Base-by-base conservation (phyloP, 1,284 basidiomycete genomes). In the Rhodotorula sp. region DNA sequence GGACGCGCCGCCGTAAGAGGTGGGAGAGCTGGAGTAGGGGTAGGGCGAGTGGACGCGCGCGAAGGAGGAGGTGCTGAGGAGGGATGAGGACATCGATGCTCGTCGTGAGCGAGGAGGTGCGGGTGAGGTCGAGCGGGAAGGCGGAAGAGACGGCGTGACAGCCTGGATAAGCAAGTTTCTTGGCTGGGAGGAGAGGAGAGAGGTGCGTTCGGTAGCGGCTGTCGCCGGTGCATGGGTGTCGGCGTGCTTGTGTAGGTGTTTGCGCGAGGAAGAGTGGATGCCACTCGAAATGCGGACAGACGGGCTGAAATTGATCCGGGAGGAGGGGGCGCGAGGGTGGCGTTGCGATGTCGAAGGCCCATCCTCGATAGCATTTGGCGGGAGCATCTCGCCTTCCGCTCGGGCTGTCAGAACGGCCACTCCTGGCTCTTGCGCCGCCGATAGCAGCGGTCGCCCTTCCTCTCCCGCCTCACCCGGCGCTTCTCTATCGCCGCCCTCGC, bases 291-390 rank as follows among this genome's bases (percentile, higher is more conserved):
- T 72, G 10, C 70, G 47, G 13, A 72, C 70, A 13, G 66, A 66
- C 19, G 63, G 51, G 57, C 49, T 54, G 60, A 72, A 72, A 52
- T 52, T 66, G 66, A 72, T 71, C 9, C 70, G 62, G 20, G 59
- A 60, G 10, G 54, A 34, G 13, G 9, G 20, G 57, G 44, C n/a
- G 2, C 7, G 29, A 17, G 56, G 24, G 22, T 19, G 17, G 55
- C 0, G 34, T 13, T 30, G 36, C 52, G 9, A 29, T 29, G 39
- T 11, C 11, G 24, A 29, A n/a, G 27, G 6, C 7, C 46, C 64
- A 47, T 47, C 67, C 27, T 53, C 67, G 24, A 52, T 60, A 4
- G 27, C 49, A 30, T n/a, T 54, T 64, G 11, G 67, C 48, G n/a
- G 49, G 51, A 24, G 55, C 53, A n/a, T 56, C 51, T 30, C 15